Base-by-base conservation (phyloP, 352 stramenopile species). In the Vaucheria bursata region DNA sequence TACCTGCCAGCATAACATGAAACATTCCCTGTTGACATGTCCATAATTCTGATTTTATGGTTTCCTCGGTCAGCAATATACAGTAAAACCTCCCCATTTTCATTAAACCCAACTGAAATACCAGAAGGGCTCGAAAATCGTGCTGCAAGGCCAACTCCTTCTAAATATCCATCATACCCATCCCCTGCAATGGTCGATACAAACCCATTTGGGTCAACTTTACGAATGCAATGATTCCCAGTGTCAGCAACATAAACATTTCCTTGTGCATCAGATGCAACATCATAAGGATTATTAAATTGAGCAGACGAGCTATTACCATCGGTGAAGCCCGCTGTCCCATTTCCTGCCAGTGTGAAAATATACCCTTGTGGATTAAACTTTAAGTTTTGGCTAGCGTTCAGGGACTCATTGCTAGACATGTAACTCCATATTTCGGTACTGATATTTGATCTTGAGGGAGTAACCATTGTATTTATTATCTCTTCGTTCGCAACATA, bases 201-300 rank as follows among this genome's bases (percentile, higher is more conserved):
- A 32, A n/a, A 25, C 67, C 75, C 83, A 67, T 65, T 70, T 0
- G 80, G 80, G 5, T 70, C 73, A 45, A 93, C 86, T 69, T 86
- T 77, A 37, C 88, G 83, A 52, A 93, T 88, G 18, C 85, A 80
- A 80, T 93, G 85, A 84, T 98, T 98, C 38, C 90, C 90, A 18
- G 90, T 97, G 83, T 98, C 94, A 0, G 92, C 91, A 0, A 98
- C 91, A 82, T 97, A 98, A 1, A 97, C 88, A 40, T 95, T 89
- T 3, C 92, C 91, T 6, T 88, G 88, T 29, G 88, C 90, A 83
- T 97, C 93, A 6, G 97, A 88, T 0, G 92, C 92, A 29, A 97
- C 87, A 72, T 92, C 92, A 75, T 82, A 72, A 7, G 93, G 94
- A 71, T 89, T 87, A 73, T 88, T 89, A 84, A 97, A 98, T 36